Conservation (phyloP, 2,329 filamentous ascomycete species). For the Atkinsonella texensis region DNA sequence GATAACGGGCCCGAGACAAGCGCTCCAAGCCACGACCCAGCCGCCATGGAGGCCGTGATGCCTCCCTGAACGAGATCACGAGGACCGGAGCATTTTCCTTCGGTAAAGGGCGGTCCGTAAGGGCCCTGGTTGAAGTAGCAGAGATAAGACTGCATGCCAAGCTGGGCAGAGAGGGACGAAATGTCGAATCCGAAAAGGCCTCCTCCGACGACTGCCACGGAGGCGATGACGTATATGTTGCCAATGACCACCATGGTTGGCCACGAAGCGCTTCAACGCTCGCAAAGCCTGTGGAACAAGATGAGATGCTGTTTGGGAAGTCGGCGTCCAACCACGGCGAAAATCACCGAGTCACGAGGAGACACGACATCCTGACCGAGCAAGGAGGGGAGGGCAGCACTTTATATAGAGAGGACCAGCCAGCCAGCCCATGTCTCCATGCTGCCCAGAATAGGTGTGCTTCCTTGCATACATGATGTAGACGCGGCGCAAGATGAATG, state of each 20-base stretch:
- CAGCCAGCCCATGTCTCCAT: neutral
- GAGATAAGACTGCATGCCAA: constrained; percentile 23
- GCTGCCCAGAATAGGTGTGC: neutral
- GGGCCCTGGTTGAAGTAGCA: constrained; percentile 28
- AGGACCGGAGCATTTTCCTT: constrained; percentile 21
- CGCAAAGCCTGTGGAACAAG: neutral
- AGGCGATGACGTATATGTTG: constrained; percentile 24
- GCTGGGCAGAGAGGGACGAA: constrained; percentile 39
- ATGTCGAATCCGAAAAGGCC: constrained; percentile 57
- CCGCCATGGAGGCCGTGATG: constrained; percentile 39
- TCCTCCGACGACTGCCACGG: constrained; percentile 26
- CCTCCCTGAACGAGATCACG: constrained; percentile 35
- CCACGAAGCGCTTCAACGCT: neutral
- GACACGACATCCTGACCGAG: too few species aligned
- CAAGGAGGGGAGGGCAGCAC: neutral
- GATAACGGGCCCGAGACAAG: constrained; percentile 35
- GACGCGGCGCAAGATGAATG: neutral
- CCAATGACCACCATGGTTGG: constrained; percentile 16
- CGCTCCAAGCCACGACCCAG: constrained; percentile 38
- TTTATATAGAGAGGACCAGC: neutral
- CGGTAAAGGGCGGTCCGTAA: constrained; percentile 18
- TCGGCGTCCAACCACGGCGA: too few species aligned
- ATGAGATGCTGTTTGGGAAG: too few species aligned
- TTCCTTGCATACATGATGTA: neutral
- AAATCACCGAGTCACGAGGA: too few species aligned